Evolutionary conservation across 2,329 filamentous ascomycete species (phyloP), one percentile per base, ranked within the genome.

Genomic region (Fusarium camptoceras): DNA sequence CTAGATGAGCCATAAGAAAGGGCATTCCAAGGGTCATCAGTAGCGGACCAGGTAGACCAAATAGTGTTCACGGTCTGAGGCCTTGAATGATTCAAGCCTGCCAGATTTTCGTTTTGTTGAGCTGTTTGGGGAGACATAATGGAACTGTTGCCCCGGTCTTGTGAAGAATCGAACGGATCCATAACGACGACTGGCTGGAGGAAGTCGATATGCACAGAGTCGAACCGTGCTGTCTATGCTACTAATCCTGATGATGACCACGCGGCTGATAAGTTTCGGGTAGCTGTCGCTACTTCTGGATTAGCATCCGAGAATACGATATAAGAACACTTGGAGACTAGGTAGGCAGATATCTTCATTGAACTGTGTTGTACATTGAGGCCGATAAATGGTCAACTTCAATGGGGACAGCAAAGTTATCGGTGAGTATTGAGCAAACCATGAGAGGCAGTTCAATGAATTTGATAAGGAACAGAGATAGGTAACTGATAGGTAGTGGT

Each of bases 1-100:
- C 55, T 50, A 41, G 71, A 41, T 6, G 54, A 12, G 20, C 50
- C 59, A n/a, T 78, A 73, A 24, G 78, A 73, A 18, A 79, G 77
- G n/a, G 80, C 81, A 22, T 78, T 75, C 83, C 83, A 86, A 53
- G 84, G 84, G 10, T 76, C 81, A 70, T 84, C 79, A 28, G 50
- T 78, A 68, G 79, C 78, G 47, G 49, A 12, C 68, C 67, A 70
- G 41, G 41, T 57, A 20, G 41, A 54, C 46, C 60, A 70, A 22
- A 63, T 44, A 5, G 67, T 22, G 28, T 37, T 54, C 51, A 41
- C 20, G 14, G 57, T n/a, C n/a, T 64, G 63, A 8, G 51, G 24
- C 24, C 50, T 70, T 28, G 55, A 18, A 16, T 57, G 63, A 18
- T 27, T n/a, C 20, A 70, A 47, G n/a, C 54, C 43, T 28, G 46